These are phyloP conservation scores for Diaporthe eres DNA, from an alignment of 2,329 filamentous ascomycete species.

Conservation along the genomic window DNA sequence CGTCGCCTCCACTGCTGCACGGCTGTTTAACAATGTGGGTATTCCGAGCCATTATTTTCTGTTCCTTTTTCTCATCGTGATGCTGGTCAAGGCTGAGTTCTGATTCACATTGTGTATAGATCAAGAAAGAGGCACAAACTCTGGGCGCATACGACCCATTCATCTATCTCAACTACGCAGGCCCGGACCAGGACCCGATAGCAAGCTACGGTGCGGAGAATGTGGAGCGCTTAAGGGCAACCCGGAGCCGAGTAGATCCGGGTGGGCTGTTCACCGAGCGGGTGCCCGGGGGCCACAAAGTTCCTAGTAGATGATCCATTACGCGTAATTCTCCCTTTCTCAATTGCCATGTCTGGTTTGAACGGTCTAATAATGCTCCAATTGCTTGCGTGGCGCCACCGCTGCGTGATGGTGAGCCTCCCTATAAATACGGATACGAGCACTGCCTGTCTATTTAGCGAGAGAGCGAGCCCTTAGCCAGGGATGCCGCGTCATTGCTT, in stretches of 20 bases:
- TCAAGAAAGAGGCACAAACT: background rate
- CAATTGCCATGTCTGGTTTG: too few species aligned
- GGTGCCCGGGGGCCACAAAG: slow-evolving; percentile 31
- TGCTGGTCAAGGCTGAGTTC: background rate
- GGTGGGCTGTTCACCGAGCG: slow-evolving; percentile 18
- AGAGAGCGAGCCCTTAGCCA: background rate
- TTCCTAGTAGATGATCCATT: background rate
- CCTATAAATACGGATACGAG: background rate
- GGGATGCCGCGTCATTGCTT: slow-evolving; percentile 12
- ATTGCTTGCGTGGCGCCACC: background rate
- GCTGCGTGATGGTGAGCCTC: background rate
- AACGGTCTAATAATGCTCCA: background rate
- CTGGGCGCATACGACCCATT: background rate
- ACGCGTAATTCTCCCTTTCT: background rate
- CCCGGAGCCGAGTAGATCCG: slow-evolving; percentile 31
- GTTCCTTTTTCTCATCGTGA: too few species aligned
- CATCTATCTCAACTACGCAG: slow-evolving; percentile 41
- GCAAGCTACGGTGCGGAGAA: slow-evolving; percentile 27
- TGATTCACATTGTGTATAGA: background rate
- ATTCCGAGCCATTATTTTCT: background rate
- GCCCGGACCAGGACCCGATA: slow-evolving; percentile 36
- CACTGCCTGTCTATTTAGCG: background rate
- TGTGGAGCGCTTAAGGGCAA: slow-evolving; percentile 10
- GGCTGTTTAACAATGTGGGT: background rate
- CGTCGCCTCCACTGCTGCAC: background rate